Evolutionary conservation across 495 filamentous ascomycete species (phyloP), one percentile per base, ranked within the genome.

Genomic region (Penicillium parvum): DNA sequence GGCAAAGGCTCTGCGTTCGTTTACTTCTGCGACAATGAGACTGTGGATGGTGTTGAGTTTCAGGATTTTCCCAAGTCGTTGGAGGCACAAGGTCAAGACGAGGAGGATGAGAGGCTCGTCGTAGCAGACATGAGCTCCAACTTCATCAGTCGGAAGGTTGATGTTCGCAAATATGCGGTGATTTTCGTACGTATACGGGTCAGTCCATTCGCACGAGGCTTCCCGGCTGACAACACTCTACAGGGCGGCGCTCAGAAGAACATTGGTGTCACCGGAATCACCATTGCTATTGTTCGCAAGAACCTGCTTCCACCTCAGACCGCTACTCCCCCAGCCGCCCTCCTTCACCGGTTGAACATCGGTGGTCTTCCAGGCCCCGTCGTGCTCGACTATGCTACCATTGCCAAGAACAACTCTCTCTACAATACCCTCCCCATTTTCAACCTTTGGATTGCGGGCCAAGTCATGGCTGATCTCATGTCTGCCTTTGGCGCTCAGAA

Each of bases 361-460:
- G 62, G 62, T 27, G 81, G 80, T 8, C 71, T 95, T 15, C 85
- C 86, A 10, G 77, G 89, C 26, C 82, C 83, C 2, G 75, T 87
- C 6, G 77, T 96, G 27, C 68, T 96, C 29, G 79, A 87, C 61
- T 97, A 90, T 63, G 76, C 84, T 33, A 84, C 76, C 0, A 79
- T 86, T 26, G 83, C 86, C 14, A 90, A 90, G 72, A 89, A 90
- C 65, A 89, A 89, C 69, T 88, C 82, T 48, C 73, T 97, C 38
- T 95, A 96, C 69, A 96, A 96, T 69, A 97, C 91, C 2, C 74
- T 97, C 18, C 87, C 86, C 47, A 96, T 97, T 53, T 95, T 96
- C 64, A 87, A 87, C 69, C 79, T 97, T 37, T 96, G 81, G 74
- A 79, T 97, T 41, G 87, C 88, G 15, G 85, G 87, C 19, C 77